Evolutionary conservation across 129 eudicot species (phyloP), one percentile per base, ranked within the genome.

Genomic region (Pittosporum tobira): DNA sequence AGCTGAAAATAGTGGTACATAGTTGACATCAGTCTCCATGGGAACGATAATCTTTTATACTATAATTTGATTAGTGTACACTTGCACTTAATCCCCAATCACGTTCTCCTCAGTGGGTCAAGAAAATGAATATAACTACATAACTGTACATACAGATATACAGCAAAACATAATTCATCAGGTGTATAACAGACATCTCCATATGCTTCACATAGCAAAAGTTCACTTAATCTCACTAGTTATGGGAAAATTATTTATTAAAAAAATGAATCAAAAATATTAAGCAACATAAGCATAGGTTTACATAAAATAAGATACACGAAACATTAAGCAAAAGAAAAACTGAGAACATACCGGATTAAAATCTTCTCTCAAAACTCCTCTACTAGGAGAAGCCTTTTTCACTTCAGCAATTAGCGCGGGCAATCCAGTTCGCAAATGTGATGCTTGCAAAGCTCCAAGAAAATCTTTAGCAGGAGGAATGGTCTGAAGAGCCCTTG

Each of bases 371-470:
- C 96, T 80, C 28, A 91, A 34, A 57, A 91, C 76, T 37, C 99
- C 99, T 74, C 94, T 83, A 77, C 96, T 86, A 8, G 99, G 99
- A 27, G 99, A 91, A 65, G 99, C 99, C 77, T 91, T 91, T 78
- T 91, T 91, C 67, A 91, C 95, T 77, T 91, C 98, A 29, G 98
- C 98, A 62, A 91, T 91, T 62, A 91, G 65, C 62, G 81, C 96
- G 60, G 99, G 99, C 36, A 84, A 67, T 16, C 91, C 91, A 43
- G 99, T 93, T 69, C 82, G 79, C 58, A 52, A 45, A 63, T 81
- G 59, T 51, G 99, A 72, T 20, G 75, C 78, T 62, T 79, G 84
- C 45, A 93, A 84, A 65, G 99, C 90, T 51, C 96, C 94, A 23
- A 87, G 14, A 68, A 93, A 93, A 60, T 93, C 91, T 74, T 91